These are phyloP conservation scores for Cyclostephanos invisitatus DNA, from an alignment of 108 stramenopile genomes.

Conservation along the genomic window DNA sequence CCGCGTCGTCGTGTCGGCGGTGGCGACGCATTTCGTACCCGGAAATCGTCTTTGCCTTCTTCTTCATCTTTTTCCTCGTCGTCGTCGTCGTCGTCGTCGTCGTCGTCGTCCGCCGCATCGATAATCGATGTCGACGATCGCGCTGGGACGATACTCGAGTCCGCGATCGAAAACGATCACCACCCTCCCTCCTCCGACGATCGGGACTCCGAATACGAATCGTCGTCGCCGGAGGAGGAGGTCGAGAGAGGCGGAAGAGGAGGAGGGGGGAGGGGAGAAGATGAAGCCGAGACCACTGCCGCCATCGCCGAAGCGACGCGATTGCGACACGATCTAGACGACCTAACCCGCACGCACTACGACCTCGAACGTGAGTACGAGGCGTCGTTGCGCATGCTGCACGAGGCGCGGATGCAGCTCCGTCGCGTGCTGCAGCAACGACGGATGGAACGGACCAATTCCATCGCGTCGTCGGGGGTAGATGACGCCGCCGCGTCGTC, in stretches of 20 bases:
- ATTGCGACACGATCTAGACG: conserved; percentile 24
- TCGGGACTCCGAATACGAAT: too few relatives aligned
- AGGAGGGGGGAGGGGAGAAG: background rate
- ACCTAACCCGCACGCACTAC: conserved; percentile 21
- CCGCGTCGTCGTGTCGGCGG: too few relatives aligned
- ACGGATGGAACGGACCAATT: conserved; percentile 8
- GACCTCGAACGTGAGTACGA: conserved; percentile 45
- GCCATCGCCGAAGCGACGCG: conserved; percentile 5
- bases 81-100: too few relatives aligned
- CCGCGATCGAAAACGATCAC: too few relatives aligned
- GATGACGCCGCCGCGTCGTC: background rate
- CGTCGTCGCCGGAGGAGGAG: too few relatives aligned
- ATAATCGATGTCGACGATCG: background rate
- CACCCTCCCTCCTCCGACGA: too few relatives aligned
- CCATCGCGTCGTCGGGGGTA: background rate
- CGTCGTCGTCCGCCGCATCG: too few relatives aligned
- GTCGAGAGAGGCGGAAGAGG: too few relatives aligned
- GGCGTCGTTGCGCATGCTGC: conserved; percentile 44
- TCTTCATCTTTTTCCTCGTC: too few relatives aligned
- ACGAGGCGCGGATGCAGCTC: conserved; percentile 44
- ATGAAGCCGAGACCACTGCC: background rate
- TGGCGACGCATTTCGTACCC: too few relatives aligned
- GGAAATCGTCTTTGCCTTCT: too few relatives aligned
- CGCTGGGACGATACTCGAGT: background rate
- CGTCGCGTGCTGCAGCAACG: conserved; percentile 21